phyloP scores from a whole-genome alignment of 2,329 filamentous ascomycete species.

The Calonectria henricotiae region DNA sequence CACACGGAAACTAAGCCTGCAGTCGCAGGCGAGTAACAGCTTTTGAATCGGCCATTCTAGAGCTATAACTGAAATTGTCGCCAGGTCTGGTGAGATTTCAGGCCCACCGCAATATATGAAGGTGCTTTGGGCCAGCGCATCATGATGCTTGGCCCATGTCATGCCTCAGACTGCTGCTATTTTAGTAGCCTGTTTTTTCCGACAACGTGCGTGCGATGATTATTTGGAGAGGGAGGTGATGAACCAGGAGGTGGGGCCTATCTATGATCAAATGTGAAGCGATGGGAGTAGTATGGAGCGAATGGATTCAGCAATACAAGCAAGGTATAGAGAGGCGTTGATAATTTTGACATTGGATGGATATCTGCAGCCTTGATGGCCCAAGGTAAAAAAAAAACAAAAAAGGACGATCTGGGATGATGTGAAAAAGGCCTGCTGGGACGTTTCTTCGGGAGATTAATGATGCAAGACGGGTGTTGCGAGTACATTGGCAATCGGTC shows the following conservation, averaged over 20 bases:
- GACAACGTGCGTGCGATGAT: neutral
- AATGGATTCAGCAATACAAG: neutral
- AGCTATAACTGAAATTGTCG: neutral
- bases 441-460: neutral
- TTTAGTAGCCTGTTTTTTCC: conserved; percentile 1
- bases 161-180: conserved; percentile 13
- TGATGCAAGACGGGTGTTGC: conserved; percentile 7
- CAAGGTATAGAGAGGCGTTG: neutral
- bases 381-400: too few relatives aligned
- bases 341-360: conserved; percentile 2
- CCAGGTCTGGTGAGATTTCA: conserved; percentile 28
- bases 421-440: neutral
- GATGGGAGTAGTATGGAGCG: neutral
- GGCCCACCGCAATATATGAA: neutral
- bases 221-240: neutral
- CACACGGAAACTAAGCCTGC: conserved; percentile 59
- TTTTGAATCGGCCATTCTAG: neutral
- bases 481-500: conserved; percentile 10
- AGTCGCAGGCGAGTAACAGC: conserved; percentile 26
- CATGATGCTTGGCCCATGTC: neutral
- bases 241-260: neutral
- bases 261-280: neutral
- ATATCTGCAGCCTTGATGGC: neutral
- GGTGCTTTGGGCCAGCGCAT: conserved; percentile 9
- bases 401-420: neutral